Conservation (phyloP, 768 basidiomycete genomes). For the Lanmaoa rubissima region DNA sequence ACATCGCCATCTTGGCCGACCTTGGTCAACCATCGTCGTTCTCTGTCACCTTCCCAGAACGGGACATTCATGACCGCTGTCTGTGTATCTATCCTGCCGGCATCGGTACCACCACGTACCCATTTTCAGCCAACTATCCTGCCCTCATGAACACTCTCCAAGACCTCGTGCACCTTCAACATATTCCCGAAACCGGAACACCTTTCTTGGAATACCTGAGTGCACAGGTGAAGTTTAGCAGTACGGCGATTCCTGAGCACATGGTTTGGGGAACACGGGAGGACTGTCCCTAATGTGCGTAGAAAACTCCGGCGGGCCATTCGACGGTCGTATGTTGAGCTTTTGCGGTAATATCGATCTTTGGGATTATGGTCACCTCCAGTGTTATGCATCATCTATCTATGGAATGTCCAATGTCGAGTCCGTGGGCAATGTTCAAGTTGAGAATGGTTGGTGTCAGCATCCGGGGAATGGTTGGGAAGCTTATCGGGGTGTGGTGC, state of each 20-base stretch:
- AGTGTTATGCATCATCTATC: too few species aligned
- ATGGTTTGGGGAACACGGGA: constrained; percentile 14
- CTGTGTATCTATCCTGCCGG: constrained; percentile 14
- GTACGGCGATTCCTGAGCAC: neutral
- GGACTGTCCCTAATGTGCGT: neutral
- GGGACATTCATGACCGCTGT: constrained; percentile 1
- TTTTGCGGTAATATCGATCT: neutral
- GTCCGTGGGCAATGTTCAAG: too few species aligned
- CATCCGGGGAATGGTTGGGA: too few species aligned
- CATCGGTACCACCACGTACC: constrained; percentile 1
- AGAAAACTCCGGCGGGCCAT: neutral
- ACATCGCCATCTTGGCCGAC: constrained; percentile 17
- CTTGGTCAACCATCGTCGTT: neutral
- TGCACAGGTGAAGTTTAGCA: constrained; percentile 7
- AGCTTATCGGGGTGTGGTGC: too few species aligned
- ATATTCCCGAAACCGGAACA: neutral
- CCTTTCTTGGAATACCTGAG: neutral
- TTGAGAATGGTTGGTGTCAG: too few species aligned
- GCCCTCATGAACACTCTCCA: neutral
- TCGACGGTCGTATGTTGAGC: too few species aligned
- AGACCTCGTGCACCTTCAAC: constrained; percentile 1
- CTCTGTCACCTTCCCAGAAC: constrained; percentile 2
- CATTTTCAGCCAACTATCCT: neutral
- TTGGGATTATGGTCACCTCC: neutral
- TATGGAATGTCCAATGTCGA: too few species aligned